These are phyloP conservation scores for Rhodotorula sp. DNA, from an alignment of 1,284 basidiomycete genomes.

Conservation along the genomic window DNA sequence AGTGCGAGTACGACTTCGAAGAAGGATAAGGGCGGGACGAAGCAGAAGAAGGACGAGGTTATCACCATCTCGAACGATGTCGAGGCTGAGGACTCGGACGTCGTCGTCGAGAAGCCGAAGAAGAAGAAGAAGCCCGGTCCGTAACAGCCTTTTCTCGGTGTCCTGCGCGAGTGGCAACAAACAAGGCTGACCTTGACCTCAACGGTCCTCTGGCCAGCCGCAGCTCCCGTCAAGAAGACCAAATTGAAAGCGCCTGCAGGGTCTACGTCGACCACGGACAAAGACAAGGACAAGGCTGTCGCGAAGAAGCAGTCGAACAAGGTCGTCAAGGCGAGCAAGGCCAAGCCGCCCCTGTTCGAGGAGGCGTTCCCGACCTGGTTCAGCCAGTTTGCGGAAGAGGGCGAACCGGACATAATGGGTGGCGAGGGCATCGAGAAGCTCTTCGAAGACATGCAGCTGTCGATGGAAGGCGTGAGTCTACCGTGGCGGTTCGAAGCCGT, in stretches of 20 bases:
- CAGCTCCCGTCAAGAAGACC: background rate
- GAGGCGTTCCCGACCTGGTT: conserved; percentile 27
- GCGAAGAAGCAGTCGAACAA: background rate
- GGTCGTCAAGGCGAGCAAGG: background rate
- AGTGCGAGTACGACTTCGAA: conserved; percentile 5
- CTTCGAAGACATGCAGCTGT: conserved; percentile 33
- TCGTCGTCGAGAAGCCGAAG: conserved; percentile 2
- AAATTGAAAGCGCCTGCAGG: background rate
- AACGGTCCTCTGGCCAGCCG: no score
- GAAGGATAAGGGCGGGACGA: conserved; percentile 9
- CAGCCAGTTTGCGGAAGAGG: conserved; percentile 21
- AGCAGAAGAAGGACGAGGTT: background rate
- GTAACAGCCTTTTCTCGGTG: background rate
- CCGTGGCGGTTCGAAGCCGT: rapidly evolving
- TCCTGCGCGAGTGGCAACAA: background rate
- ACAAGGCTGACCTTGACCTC: background rate
- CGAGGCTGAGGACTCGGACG: background rate
- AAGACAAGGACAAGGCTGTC: background rate
- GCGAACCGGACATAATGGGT: conserved; percentile 16
- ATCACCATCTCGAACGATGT: background rate
- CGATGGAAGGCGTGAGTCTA: conserved; percentile 30
- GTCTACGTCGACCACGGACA: conserved; percentile 9
- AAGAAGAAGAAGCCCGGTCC: conserved; percentile 2
- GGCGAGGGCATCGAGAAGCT: conserved; percentile 36
- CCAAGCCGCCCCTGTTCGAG: conserved; percentile 14